phyloP scores from a whole-genome alignment of 2,329 filamentous ascomycete genomes.

The Hypoxylon sp. region DNA sequence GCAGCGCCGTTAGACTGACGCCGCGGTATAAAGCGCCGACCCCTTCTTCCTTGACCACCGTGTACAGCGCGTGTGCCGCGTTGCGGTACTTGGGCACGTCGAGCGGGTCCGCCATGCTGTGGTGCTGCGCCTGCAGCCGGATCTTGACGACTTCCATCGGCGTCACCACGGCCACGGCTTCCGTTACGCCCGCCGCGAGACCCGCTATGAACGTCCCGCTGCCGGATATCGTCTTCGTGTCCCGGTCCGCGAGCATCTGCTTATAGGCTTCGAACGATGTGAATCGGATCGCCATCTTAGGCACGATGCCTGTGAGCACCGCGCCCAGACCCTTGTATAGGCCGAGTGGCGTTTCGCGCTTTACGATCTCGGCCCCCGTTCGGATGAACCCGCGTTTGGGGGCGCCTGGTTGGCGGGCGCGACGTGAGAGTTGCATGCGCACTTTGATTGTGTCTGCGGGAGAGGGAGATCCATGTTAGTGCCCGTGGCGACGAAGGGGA shows the following conservation, averaged over 20 bases:
- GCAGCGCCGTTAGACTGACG: slow-evolving; percentile 90
- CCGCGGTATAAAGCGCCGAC: slow-evolving; percentile 90
- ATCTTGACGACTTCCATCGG: slow-evolving; percentile 99
- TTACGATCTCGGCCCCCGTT: slow-evolving; percentile 89
- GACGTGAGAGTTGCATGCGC: slow-evolving; percentile 96
- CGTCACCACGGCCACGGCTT: slow-evolving; percentile 95
- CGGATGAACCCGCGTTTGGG: slow-evolving; percentile 89
- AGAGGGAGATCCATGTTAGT: slow-evolving; percentile 14
- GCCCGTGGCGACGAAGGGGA: slow-evolving; percentile 13
- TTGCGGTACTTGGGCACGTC: slow-evolving; percentile 98
- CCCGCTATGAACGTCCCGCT: slow-evolving; percentile 80
- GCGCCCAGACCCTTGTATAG: slow-evolving; percentile 99
- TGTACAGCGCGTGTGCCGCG: slow-evolving; percentile 86
- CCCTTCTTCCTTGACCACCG: slow-evolving; percentile 93
- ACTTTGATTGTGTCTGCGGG: slow-evolving; percentile 93
- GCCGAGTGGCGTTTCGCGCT: slow-evolving; percentile 90
- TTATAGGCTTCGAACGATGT: slow-evolving; percentile 98
- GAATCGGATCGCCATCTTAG: slow-evolving; percentile 99
- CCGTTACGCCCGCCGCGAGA: slow-evolving; percentile 91
- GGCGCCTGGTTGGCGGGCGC: slow-evolving; percentile 85
- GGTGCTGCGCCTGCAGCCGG: slow-evolving; percentile 95
- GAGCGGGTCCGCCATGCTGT: slow-evolving; percentile 96
- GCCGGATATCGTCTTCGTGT: slow-evolving; percentile 77
- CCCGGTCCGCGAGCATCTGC: slow-evolving; percentile 78
- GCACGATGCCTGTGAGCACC: slow-evolving; percentile 94